Base-by-base conservation (phyloP, 2,329 filamentous ascomycete genomes). In the Aspergillus cejpii region DNA sequence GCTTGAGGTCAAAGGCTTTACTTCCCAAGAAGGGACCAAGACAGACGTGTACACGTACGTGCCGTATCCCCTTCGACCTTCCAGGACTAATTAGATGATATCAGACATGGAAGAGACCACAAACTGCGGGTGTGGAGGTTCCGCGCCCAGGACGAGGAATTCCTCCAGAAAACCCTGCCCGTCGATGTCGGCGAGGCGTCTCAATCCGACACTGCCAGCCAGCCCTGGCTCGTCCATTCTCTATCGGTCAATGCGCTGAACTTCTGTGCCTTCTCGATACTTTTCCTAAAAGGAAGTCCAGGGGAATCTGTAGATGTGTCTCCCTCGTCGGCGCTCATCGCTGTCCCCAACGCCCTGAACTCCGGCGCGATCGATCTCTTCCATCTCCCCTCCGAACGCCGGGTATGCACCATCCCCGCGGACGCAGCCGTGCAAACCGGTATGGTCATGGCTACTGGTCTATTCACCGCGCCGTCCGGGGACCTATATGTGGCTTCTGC, bases 231-330 rank as follows among this genome's bases (percentile, higher is more conserved):
- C n/a, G 66, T 95, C 17, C 80, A 95, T 65, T 78, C 86, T 3
- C 71, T 98, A 4, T 75, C 85, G 4, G 88, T 97, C 34, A 96
- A 96, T 60, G 88, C 91, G 1, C 79, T 97, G 70, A 98, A 97
- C 62, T 98, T 97, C 63, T 98, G 92, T 83, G 83, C 60, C 48
- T 72, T 47, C 61, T 67, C 51, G 5, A 61, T 59, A 34, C 48
- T 49, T 6, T 56, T 65, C 5, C 51, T 63, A 14, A 50, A 52
- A 15, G 43, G 48, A 23, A 29, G 21, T 11, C 3, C 24, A 15
- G 23, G 11, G 11, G 23, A 17, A 24, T 21, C 41, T 11, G 21
- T 28, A n/a, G n/a, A n/a, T n/a, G n/a, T n/a, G n/a, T n/a, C n/a
- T n/a, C n/a, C n/a, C n/a, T 45, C 47, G 1, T 42, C 47, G 1